These are phyloP conservation scores for Rhododendron simsii DNA, from an alignment of 148 eudicot genomes.

Conservation along the genomic window DNA sequence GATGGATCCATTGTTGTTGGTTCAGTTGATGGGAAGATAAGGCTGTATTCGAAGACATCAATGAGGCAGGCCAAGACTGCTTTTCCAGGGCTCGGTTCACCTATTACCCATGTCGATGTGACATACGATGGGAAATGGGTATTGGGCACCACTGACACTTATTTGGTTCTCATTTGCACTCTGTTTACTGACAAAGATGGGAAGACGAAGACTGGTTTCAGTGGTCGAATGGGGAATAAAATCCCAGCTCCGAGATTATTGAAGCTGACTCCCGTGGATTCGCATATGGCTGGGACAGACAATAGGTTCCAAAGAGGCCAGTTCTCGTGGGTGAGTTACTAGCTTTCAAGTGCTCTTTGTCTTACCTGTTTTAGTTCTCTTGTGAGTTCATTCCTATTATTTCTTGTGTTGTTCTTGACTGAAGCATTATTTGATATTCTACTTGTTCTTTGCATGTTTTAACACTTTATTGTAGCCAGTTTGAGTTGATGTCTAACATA, in stretches of 20 bases:
- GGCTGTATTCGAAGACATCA: slow-evolving; percentile 79
- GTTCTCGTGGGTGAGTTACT: slow-evolving; percentile 85
- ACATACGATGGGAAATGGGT: slow-evolving; percentile 99
- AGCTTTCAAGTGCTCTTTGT: not conserved
- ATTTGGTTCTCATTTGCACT: slow-evolving; percentile 85
- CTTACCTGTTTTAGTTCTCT: not conserved
- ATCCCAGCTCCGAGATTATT: slow-evolving; percentile 86
- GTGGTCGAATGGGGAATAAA: slow-evolving; percentile 84
- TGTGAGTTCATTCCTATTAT: not conserved
- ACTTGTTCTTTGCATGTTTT: not conserved
- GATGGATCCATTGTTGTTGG: slow-evolving; percentile 98
- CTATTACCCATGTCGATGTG: slow-evolving; percentile 89
- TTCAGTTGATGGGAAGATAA: slow-evolving; percentile 91
- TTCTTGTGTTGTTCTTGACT: not conserved
- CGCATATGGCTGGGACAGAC: slow-evolving; percentile 76
- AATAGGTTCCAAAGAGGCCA: slow-evolving; percentile 75
- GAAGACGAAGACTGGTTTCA: slow-evolving; percentile 77
- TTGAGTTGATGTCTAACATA: not conserved
- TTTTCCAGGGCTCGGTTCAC: slow-evolving; percentile 91
- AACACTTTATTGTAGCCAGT: not conserved
- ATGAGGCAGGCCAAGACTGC: slow-evolving; percentile 99
- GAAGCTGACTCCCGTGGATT: slow-evolving; percentile 86
- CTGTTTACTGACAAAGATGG: slow-evolving; percentile 92
- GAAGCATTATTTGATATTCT: not conserved
- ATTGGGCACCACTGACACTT: slow-evolving; percentile 84